Evolutionary conservation across 2,329 filamentous ascomycete species (phyloP), one percentile per base, ranked within the genome.

Genomic region (Venturia aucupariae): DNA sequence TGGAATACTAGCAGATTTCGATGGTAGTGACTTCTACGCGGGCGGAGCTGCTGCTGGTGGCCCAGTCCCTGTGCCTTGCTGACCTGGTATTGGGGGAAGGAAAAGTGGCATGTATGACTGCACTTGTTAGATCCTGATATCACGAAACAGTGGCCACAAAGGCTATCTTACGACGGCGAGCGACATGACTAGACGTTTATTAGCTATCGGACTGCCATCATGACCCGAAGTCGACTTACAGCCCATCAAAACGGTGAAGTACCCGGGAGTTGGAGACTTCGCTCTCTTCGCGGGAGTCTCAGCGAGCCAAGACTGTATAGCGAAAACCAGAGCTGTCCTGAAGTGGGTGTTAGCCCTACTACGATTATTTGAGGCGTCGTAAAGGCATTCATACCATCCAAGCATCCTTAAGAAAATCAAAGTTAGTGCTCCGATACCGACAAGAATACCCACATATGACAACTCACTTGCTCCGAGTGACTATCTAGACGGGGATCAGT

Each of bases 401-500:
- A 87, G 82, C 79, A 86, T 82, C 70, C 84, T 87, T 71, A 69
- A 66, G 61, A 70, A 68, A 65, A 59, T 6, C 51, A 35, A 57
- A n/a, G 27, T 57, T 57, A 63, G 66, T 63, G 17, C 22, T 32
- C 63, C n/a, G 65, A 39, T 11, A 32, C 48, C 61, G 32, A n/a
- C 27, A 46, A 24, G 51, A 13, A 30, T 57, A 39, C 10, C 13
- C 39, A 61, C 27, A 5, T 54, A 46, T 44, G 35, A 63, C 35
- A 63, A 63, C 80, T 77, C 78, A 94, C 83, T 90, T 89, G 79
- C 96, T 96, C 69, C 92, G 84, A 70, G 89, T 94, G 75, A 96
- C 94, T 83, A 96, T 95, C 83, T 86, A 68, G 66, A 65, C 57
- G 24, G 35, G 41, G 60, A 22, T 39, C 27, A 64, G 42, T 62